These are phyloP conservation scores for Hygrocybe coccinea DNA, from an alignment of 768 basidiomycete species.

Conservation along the genomic window DNA sequence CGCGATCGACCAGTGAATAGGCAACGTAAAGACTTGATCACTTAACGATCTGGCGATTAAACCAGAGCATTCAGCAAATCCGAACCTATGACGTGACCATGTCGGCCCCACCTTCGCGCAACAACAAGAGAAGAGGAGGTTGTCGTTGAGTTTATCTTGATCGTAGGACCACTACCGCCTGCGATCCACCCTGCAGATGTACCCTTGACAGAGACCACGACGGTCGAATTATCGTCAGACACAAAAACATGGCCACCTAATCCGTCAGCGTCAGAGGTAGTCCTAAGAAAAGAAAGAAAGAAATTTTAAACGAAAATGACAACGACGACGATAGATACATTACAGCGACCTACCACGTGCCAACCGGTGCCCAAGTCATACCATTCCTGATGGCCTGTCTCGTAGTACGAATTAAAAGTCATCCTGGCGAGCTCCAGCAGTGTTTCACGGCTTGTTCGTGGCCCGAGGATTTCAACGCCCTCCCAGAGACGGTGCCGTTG, in stretches of 20 bases:
- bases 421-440: no score
- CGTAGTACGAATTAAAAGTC: no score
- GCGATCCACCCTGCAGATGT: constrained; percentile 73
- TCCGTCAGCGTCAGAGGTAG: constrained; percentile 75
- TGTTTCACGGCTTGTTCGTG: no score
- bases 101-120: constrained; percentile 89
- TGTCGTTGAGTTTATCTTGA: constrained; percentile 87
- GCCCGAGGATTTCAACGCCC: no score
- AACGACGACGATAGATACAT: background rate
- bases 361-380: no score
- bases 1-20: constrained; percentile 91
- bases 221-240: constrained; percentile 76
- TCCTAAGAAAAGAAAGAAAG: constrained; percentile 34
- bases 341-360: no score
- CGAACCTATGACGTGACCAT: constrained; percentile 49
- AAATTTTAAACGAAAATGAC: background rate
- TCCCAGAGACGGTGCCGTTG: no score
- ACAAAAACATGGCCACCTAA: constrained; percentile 90
- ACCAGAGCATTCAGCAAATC: constrained; percentile 63
- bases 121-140: constrained; percentile 93
- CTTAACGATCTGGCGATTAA: constrained; percentile 85
- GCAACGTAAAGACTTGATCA: constrained; percentile 87
- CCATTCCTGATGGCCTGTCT: no score
- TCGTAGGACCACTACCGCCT: constrained; percentile 74
- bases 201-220: constrained; percentile 89